Evolutionary conservation across 1,284 basidiomycete genomes (phyloP).

Genomic region (Ceratorhiza oryzae-sativae): DNA sequence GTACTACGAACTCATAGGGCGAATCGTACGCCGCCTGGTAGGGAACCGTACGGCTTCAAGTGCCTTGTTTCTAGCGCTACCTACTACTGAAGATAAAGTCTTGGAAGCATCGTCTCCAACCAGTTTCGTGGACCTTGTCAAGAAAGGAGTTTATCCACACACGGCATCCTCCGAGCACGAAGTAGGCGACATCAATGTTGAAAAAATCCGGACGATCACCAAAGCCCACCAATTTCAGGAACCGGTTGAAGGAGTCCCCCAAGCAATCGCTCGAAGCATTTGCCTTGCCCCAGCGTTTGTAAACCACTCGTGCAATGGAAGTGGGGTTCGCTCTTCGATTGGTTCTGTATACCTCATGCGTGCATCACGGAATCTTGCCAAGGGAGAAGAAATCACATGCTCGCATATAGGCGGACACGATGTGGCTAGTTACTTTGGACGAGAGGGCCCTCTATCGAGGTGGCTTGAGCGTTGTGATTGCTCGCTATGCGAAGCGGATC

Average conservation of each 20-base stretch:
- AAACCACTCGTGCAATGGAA: slow-evolving; percentile 50
- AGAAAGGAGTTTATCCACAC: neutral
- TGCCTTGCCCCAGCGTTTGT: slow-evolving; percentile 49
- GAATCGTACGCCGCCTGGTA: slow-evolving; percentile 38
- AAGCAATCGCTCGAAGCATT: slow-evolving; percentile 43
- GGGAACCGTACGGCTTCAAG: slow-evolving; percentile 39
- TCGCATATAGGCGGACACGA: neutral
- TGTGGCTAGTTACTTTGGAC: slow-evolving; percentile 1
- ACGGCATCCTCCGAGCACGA: neutral
- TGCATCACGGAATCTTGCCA: slow-evolving; percentile 22
- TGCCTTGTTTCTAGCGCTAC: slow-evolving; percentile 39
- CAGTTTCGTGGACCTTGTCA: neutral
- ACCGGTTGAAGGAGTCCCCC: neutral
- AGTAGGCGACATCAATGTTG: slow-evolving; percentile 38
- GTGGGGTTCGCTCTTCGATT: slow-evolving; percentile 44
- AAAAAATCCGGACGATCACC: slow-evolving; percentile 35
- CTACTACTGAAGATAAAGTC: slow-evolving; percentile 35
- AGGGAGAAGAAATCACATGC: slow-evolving; percentile 34
- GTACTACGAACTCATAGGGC: slow-evolving; percentile 32
- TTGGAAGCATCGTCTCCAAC: neutral
- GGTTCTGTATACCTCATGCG: slow-evolving; percentile 47
- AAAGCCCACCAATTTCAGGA: slow-evolving; percentile 35
- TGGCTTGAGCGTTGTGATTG: slow-evolving; percentile 34
- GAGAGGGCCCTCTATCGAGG: neutral
- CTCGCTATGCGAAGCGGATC: slow-evolving; percentile 34